These are phyloP conservation scores for Hanseniaspora vineae DNA, from an alignment of 805 yeast species.

Conservation along the genomic window DNA sequence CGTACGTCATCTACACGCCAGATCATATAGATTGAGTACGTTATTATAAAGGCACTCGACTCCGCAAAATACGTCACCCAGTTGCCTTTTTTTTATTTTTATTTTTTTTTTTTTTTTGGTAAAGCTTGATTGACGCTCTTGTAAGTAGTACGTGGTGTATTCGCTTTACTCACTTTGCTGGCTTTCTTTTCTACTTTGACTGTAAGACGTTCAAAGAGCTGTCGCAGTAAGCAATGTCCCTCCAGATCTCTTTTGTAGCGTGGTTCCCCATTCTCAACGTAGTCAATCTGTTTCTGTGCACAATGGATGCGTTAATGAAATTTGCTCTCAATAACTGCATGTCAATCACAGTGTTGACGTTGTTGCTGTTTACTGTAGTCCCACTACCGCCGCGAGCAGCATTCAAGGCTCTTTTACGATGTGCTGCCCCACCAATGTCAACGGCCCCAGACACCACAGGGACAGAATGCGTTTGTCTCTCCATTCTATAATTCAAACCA, in stretches of 20 bases:
- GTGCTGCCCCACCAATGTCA: too few species aligned
- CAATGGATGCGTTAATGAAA: background rate
- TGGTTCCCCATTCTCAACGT: background rate
- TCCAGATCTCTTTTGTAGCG: background rate
- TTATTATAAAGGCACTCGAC: too few species aligned
- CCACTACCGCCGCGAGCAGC: too few species aligned
- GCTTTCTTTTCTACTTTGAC: background rate
- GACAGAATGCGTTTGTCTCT: conserved; percentile 12
- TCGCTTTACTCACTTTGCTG: too few species aligned
- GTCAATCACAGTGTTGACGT: background rate
- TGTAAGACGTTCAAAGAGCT: background rate
- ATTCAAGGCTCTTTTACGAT: too few species aligned
- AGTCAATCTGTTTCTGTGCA: background rate
- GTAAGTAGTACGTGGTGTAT: too few species aligned
- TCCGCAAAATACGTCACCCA: too few species aligned
- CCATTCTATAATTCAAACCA: conserved; percentile 72
- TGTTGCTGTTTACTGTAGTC: background rate
- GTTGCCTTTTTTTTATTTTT: too few species aligned
- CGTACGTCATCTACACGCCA: too few species aligned
- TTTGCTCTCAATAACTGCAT: background rate
- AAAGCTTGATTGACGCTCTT: too few species aligned
- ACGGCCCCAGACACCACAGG: background rate
- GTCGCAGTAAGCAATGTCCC: background rate
- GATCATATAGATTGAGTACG: too few species aligned
- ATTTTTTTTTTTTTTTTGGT: too few species aligned